phyloP scores from a whole-genome alignment of 805 yeast species.

The Tetrapisispora namnaoensis region DNA sequence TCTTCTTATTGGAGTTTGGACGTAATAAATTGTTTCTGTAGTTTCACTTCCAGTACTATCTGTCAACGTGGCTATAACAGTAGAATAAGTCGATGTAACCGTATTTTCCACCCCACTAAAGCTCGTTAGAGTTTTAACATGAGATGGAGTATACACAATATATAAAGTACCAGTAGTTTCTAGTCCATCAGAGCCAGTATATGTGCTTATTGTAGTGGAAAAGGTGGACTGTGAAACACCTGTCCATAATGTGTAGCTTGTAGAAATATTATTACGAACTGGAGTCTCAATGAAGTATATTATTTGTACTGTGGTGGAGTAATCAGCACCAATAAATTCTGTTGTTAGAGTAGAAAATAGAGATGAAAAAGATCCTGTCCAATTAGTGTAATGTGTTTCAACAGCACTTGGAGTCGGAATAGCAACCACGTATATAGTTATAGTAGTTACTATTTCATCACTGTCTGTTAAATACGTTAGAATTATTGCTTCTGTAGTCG shows the following conservation, averaged over 20 bases:
- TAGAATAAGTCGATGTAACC: slow-evolving; percentile 5
- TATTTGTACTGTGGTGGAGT: neutral
- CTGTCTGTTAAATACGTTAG: neutral
- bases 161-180: slow-evolving; percentile 5
- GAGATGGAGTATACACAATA: slow-evolving; percentile 5
- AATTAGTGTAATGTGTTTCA: neutral
- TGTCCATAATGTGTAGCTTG: neutral
- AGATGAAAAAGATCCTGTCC: neutral
- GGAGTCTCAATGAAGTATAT: neutral
- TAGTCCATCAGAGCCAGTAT: slow-evolving; percentile 5
- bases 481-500: neutral
- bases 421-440: neutral
- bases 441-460: neutral
- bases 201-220: neutral
- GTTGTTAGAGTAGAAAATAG: neutral
- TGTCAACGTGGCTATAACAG: slow-evolving; percentile 4
- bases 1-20: slow-evolving; percentile 9
- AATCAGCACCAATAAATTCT: neutral
- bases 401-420: neutral
- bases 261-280: neutral
- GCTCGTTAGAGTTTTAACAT: neutral
- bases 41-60: slow-evolving; percentile 5
- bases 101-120: neutral
- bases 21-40: slow-evolving; percentile 6
- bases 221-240: neutral